Percentiles rank a stretch among this genome's conserved stretches.
These are phyloP conservation scores for Anthracocystis panici-leucophaei DNA, from an alignment of 1,284 basidiomycete genomes.

Conservation along the genomic window DNA sequence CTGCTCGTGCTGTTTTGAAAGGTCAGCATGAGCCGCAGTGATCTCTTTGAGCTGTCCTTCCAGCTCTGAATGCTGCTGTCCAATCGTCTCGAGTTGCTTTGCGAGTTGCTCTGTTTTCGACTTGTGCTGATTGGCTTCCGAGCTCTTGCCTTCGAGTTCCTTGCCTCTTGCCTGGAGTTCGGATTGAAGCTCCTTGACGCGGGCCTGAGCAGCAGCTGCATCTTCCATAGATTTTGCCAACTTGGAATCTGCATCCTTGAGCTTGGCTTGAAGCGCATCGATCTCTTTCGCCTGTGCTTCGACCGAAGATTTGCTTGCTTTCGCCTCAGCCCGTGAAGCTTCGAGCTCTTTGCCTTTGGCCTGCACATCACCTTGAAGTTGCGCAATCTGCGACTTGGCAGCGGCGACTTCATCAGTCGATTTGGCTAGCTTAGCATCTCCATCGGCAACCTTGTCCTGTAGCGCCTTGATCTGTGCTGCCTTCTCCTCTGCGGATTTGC, in stretches of 20 bases:
- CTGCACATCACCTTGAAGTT: slow-evolving; percentile 21
- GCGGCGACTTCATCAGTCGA: slow-evolving; percentile 12
- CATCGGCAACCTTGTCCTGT: slow-evolving; percentile 20
- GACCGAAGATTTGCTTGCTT: slow-evolving; percentile 10
- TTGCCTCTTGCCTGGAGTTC: slow-evolving; percentile 12
- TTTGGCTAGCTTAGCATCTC: slow-evolving; percentile 16
- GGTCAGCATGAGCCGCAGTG: slow-evolving; percentile 22
- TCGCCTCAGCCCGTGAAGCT: slow-evolving; percentile 14
- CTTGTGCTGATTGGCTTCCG: slow-evolving; percentile 15
- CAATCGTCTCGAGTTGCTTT: slow-evolving; percentile 24
- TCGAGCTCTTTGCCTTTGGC: slow-evolving; percentile 17
- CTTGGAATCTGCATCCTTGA: slow-evolving; percentile 10
- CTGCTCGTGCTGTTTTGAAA: slow-evolving; percentile 27
- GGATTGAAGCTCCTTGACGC: slow-evolving; percentile 10
- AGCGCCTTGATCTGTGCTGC: slow-evolving; percentile 23
- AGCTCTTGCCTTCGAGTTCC: slow-evolving; percentile 11
- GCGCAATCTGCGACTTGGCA: slow-evolving; percentile 11
- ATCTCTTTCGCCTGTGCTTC: slow-evolving; percentile 12
- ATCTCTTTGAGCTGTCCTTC: slow-evolving; percentile 21
- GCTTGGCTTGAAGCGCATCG: slow-evolving; percentile 6
- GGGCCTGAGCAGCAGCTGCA: slow-evolving; percentile 2
- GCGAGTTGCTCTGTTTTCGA: slow-evolving; percentile 19
- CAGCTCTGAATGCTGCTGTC: slow-evolving; percentile 17
- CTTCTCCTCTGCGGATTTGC: slow-evolving; percentile 24
- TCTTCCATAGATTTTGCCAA: slow-evolving; percentile 6